A percentile compares a stretch with the other conserved stretches of the same genome.
Evolutionary conservation across 2,329 filamentous ascomycete species (phyloP).

Genomic region (Cercospora janseana): DNA sequence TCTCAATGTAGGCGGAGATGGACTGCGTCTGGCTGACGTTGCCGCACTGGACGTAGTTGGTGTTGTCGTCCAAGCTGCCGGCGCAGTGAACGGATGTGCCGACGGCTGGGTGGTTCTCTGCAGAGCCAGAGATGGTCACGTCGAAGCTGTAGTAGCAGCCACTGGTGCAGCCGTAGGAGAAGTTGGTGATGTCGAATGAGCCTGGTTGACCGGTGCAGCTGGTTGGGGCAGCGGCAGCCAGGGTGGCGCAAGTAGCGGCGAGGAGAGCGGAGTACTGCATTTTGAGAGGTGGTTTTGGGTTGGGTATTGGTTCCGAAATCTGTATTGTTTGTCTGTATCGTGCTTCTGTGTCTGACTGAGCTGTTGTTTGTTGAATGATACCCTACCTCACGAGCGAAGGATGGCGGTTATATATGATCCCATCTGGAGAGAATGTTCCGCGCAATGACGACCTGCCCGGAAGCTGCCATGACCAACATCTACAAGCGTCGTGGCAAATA

Average conservation of each 20-base stretch:
- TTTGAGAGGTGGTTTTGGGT: conserved; percentile 13
- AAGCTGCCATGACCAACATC: neutral
- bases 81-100: conserved; percentile 21
- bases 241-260: conserved; percentile 22
- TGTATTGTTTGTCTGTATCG: neutral
- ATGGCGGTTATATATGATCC: neutral
- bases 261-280: conserved; percentile 27
- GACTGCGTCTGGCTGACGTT: conserved; percentile 17
- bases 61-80: conserved; percentile 21
- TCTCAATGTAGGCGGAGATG: conserved; percentile 27
- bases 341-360: too few relatives aligned
- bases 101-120: conserved; percentile 23
- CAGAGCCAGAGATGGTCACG: conserved; percentile 20
- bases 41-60: conserved; percentile 29
- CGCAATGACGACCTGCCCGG: neutral
- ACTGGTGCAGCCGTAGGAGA: conserved; percentile 30
- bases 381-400: neutral
- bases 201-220: conserved; percentile 6
- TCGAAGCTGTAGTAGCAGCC: conserved; percentile 29
- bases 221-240: conserved; percentile 23
- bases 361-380: conserved; percentile 3
- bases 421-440: neutral
- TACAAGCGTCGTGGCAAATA: conserved; percentile 1
- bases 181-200: conserved; percentile 28
- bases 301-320: neutral